Percentiles rank a stretch among this genome's conserved stretches.
Conservation (phyloP, 225 moss, liverwort and hornwort species). For the Physcomitrellopsis africana region DNA sequence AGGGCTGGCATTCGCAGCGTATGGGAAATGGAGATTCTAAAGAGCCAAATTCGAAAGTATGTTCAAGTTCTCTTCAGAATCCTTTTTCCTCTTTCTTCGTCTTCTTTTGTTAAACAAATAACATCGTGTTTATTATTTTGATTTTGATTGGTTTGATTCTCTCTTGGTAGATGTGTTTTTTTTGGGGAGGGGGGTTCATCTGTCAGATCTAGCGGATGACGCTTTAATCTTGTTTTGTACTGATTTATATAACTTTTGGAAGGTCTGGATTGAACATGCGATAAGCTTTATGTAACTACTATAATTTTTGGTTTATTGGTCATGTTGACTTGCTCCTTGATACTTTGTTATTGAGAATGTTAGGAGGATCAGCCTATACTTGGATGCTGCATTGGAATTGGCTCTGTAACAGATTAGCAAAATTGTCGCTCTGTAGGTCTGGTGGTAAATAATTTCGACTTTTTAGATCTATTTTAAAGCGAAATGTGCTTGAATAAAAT, state of each 20-base stretch:
- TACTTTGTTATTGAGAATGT: conserved; percentile 1
- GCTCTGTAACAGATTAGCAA: not conserved
- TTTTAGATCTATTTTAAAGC: not conserved
- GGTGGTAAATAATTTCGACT: not conserved
- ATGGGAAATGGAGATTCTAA: conserved; percentile 86
- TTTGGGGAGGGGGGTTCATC: too few relatives aligned
- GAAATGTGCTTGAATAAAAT: too few relatives aligned
- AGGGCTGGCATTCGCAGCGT: conserved; percentile 95
- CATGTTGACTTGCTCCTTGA: conserved; percentile 10
- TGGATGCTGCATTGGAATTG: not conserved
- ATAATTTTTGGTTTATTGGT: not conserved
- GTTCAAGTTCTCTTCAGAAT: not conserved
- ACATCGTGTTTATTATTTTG: too few relatives aligned
- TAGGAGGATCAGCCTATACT: not conserved
- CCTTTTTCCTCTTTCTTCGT: too few relatives aligned
- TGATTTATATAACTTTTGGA: not conserved
- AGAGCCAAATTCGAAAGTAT: conserved; percentile 68
- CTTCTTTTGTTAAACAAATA: too few relatives aligned
- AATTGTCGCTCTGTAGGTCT: not conserved
- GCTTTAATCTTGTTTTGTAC: too few relatives aligned
- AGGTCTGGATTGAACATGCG: not conserved
- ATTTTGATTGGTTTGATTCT: too few relatives aligned
- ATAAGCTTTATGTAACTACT: not conserved
- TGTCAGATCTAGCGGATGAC: too few relatives aligned
- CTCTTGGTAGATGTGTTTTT: too few relatives aligned